Evolutionary conservation across 352 stramenopile species (phyloP).

Genomic region (Phytophthora multivora): DNA sequence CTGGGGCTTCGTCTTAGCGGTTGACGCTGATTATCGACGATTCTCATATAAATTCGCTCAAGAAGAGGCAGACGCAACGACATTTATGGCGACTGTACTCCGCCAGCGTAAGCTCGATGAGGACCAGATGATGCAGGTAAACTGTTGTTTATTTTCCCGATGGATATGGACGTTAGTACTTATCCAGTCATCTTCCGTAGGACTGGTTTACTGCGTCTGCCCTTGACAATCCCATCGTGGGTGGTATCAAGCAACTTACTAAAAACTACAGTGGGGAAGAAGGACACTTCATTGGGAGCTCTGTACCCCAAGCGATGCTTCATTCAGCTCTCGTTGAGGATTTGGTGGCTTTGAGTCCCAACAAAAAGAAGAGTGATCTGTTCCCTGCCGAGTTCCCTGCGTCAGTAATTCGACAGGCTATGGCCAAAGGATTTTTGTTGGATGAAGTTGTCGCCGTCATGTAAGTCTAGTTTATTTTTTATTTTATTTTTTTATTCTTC

Average conservation of each 20-base stretch:
- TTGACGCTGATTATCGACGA: conserved; percentile 64
- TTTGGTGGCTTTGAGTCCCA: conserved; percentile 51
- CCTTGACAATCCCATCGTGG: conserved; percentile 54
- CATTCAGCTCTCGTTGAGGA: conserved; percentile 50
- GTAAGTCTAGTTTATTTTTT: conserved; percentile 29
- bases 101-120: conserved; percentile 52
- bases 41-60: conserved; percentile 47
- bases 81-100: conserved; percentile 57
- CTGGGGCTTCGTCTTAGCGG: conserved; percentile 61
- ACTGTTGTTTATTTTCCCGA: no score
- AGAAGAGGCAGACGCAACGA: conserved; percentile 51
- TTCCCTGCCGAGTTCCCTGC: conserved; percentile 59
- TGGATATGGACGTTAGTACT: no score
- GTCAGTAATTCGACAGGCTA: conserved; percentile 51
- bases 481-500: not conserved
- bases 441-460: conserved; percentile 60
- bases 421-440: conserved; percentile 54
- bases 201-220: conserved; percentile 63
- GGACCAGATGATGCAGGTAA: conserved; percentile 64
- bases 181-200: conserved; percentile 13
- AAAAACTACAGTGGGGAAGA: conserved; percentile 35
- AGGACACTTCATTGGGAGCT: conserved; percentile 16
- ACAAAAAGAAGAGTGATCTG: conserved; percentile 47
- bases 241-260: conserved; percentile 30
- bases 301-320: conserved; percentile 37